Evolutionary conservation across 441 rosid genomes (phyloP).

Genomic region (Lepidium campestre): DNA sequence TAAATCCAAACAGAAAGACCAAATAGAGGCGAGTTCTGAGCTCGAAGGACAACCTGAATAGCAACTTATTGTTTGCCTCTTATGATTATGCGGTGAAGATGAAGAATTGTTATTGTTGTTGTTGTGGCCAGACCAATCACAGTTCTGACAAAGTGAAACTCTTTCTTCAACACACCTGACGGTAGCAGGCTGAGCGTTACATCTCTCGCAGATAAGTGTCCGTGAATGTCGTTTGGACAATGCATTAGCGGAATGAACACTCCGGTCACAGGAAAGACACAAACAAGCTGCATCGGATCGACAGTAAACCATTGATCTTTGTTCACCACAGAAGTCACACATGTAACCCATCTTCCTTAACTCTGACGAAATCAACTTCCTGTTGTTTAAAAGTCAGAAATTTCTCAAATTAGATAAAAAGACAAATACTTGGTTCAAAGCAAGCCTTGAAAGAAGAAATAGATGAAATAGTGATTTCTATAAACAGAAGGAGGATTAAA

Average conservation of each 20-base stretch:
- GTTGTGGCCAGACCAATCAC: slow-evolving; percentile 88
- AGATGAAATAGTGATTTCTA: neutral
- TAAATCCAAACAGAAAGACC: slow-evolving; percentile 67
- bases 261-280: slow-evolving; percentile 89
- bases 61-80: slow-evolving; percentile 70
- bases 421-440: slow-evolving; percentile 5
- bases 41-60: slow-evolving; percentile 95
- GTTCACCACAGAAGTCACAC: slow-evolving; percentile 93
- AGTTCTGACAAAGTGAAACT: slow-evolving; percentile 87
- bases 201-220: slow-evolving; percentile 82
- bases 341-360: slow-evolving; percentile 62
- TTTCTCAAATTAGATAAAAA: neutral
- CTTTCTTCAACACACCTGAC: slow-evolving; percentile 79
- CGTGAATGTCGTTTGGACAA: slow-evolving; percentile 88
- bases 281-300: slow-evolving; percentile 91
- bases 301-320: slow-evolving; percentile 87
- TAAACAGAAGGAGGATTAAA: neutral
- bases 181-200: slow-evolving; percentile 75
- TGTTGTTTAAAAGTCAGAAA: neutral
- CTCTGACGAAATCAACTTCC: slow-evolving; percentile 13
- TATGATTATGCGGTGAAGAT: slow-evolving; percentile 46
- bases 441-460: slow-evolving; percentile 1
- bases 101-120: slow-evolving; percentile 13
- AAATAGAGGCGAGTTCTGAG: slow-evolving; percentile 75
- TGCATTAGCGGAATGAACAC: slow-evolving; percentile 94